Conservation (phyloP, 2,329 filamentous ascomycete species). For the Xylaria sp. region DNA sequence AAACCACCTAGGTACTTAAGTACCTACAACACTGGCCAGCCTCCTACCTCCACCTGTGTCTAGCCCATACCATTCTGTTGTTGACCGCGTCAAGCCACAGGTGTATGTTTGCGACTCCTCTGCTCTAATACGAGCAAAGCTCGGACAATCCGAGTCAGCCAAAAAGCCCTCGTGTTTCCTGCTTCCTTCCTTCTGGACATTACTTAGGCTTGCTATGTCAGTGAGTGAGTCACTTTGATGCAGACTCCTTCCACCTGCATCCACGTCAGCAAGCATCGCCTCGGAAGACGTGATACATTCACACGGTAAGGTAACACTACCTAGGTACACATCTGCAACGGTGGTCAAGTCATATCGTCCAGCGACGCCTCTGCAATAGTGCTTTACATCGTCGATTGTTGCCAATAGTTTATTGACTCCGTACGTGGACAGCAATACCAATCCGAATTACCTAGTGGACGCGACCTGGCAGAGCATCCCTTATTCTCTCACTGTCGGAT, state of each 20-base stretch:
- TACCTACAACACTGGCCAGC: neutral
- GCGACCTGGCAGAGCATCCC: neutral
- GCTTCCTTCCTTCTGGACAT: too few relatives aligned
- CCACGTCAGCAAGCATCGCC: too few relatives aligned
- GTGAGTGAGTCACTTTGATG: too few relatives aligned
- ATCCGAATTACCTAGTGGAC: neutral
- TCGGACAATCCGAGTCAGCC: neutral
- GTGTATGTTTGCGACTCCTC: neutral
- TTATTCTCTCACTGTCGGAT: too few relatives aligned
- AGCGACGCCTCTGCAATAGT: neutral
- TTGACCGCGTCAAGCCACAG: neutral
- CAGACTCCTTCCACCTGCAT: neutral
- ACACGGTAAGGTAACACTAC: neutral
- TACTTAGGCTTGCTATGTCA: too few relatives aligned
- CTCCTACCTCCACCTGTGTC: too few relatives aligned
- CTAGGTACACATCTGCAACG: neutral
- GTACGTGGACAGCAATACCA: neutral
- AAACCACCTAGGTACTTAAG: neutral
- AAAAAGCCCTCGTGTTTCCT: too few relatives aligned
- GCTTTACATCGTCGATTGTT: neutral
- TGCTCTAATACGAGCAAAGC: neutral
- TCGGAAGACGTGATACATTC: neutral
- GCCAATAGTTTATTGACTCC: neutral
- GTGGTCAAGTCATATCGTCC: neutral
- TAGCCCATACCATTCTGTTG: neutral